Conservation (phyloP, 305 asterid species). For the Nicotiana rustica region DNA sequence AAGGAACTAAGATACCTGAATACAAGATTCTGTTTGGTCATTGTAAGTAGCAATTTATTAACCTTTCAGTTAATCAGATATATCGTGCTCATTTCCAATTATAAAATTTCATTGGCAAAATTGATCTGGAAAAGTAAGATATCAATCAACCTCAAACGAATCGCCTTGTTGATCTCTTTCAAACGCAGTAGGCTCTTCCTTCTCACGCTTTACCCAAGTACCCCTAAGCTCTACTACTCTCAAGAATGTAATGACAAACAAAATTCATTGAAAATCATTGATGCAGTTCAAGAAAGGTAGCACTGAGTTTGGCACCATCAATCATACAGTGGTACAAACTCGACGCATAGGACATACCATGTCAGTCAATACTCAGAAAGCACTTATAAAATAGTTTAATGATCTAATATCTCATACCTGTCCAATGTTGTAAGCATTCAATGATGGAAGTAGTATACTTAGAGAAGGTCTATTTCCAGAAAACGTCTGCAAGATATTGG, state of each 20-base stretch:
- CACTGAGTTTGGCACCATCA: neutral
- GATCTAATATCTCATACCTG: constrained; percentile 62
- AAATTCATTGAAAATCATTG: constrained; percentile 18
- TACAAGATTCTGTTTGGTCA: constrained; percentile 2
- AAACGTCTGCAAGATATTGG: constrained; percentile 69
- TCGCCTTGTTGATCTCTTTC: neutral
- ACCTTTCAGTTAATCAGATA: neutral
- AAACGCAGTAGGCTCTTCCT: constrained; percentile 7
- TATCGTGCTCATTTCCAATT: neutral
- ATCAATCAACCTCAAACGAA: neutral
- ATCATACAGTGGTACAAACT: constrained; percentile 2
- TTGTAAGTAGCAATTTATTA: constrained; percentile 5
- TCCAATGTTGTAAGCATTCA: constrained; percentile 88
- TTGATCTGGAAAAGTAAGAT: constrained; percentile 1
- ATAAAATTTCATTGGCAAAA: neutral
- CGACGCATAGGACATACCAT: neutral
- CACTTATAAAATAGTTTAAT: neutral
- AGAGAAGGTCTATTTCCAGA: constrained; percentile 96
- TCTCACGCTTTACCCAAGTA: neutral
- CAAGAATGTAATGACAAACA: neutral
- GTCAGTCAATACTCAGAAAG: constrained; percentile 10
- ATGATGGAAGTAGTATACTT: constrained; percentile 90
- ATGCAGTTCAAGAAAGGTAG: constrained; percentile 23
- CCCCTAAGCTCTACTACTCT: neutral
- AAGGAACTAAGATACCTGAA: neutral